These are phyloP conservation scores for Ceratocystis colombiana DNA, from an alignment of 2,329 filamentous ascomycete species.

Conservation along the genomic window DNA sequence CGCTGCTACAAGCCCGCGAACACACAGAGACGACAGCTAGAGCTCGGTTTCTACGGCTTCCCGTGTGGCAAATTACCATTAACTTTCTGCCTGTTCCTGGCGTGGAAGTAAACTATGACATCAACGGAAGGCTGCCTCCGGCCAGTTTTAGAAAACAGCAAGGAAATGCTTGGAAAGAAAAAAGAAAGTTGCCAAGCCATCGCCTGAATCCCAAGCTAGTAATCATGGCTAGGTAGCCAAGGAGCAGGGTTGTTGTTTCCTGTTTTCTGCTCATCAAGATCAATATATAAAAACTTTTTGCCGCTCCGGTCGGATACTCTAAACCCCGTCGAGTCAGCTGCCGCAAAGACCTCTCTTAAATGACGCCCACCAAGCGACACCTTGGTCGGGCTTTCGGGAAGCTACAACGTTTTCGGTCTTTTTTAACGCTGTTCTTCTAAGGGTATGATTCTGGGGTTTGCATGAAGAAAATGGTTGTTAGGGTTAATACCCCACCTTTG, in stretches of 20 bases:
- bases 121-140: not conserved
- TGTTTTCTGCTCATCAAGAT: not conserved
- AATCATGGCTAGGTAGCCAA: not conserved
- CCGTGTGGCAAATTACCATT: not conserved
- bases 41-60: not conserved
- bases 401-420: no score
- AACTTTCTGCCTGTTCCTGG: not conserved
- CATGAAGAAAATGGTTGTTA: not conserved
- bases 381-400: no score
- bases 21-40: not conserved
- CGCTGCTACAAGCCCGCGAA: no score
- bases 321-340: not conserved
- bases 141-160: not conserved
- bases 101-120: slow-evolving; percentile 1
- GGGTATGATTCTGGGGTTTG: not conserved
- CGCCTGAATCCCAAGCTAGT: no score
- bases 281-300: not conserved
- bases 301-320: not conserved
- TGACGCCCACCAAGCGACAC: not conserved
- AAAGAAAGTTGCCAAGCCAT: not conserved
- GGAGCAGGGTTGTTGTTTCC: not conserved
- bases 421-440: not conserved
- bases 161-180: not conserved
- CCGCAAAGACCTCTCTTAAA: not conserved
- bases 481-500: not conserved